phyloP scores from a whole-genome alignment of 805 yeast genomes.

The Saccharomycopsis schoenii region DNA sequence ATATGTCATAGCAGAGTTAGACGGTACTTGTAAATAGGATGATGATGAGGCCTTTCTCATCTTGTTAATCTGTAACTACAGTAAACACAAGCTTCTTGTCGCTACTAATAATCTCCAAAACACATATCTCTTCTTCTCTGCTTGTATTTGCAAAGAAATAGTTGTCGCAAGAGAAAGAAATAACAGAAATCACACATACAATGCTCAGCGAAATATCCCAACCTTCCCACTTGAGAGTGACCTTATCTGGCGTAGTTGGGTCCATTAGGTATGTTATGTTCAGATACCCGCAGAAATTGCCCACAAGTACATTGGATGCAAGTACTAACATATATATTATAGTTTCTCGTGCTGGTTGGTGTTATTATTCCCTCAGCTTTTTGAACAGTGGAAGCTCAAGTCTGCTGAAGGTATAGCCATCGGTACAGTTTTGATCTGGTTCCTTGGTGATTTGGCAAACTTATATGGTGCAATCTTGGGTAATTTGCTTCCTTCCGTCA shows the following conservation, averaged over 20 bases:
- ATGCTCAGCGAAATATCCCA: neutral
- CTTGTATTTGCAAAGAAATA: too few relatives aligned
- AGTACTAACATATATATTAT: neutral
- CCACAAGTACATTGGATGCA: neutral
- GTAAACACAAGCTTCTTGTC: too few relatives aligned
- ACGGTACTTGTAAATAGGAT: neutral
- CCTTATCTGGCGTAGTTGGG: slow-evolving; percentile 56
- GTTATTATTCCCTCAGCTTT: slow-evolving; percentile 61
- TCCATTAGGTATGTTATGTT: slow-evolving; percentile 40
- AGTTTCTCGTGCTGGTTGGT: slow-evolving; percentile 75
- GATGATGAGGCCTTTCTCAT: too few relatives aligned
- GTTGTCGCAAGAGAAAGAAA: too few relatives aligned
- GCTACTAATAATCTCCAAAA: too few relatives aligned
- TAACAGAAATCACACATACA: too few relatives aligned
- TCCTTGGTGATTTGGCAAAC: slow-evolving; percentile 61
- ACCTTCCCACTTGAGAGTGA: slow-evolving; percentile 27
- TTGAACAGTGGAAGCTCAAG: slow-evolving; percentile 71
- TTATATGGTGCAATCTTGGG: slow-evolving; percentile 65
- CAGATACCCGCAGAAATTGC: too few relatives aligned
- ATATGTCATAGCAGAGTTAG: neutral
- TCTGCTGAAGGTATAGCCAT: slow-evolving; percentile 67
- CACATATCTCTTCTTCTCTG: too few relatives aligned
- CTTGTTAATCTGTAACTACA: too few relatives aligned
- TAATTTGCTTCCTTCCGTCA: slow-evolving; percentile 55
- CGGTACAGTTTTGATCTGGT: slow-evolving; percentile 59